These are phyloP conservation scores for Pleoardoris graminearum DNA, from an alignment of 2,329 filamentous ascomycete genomes.

Conservation along the genomic window DNA sequence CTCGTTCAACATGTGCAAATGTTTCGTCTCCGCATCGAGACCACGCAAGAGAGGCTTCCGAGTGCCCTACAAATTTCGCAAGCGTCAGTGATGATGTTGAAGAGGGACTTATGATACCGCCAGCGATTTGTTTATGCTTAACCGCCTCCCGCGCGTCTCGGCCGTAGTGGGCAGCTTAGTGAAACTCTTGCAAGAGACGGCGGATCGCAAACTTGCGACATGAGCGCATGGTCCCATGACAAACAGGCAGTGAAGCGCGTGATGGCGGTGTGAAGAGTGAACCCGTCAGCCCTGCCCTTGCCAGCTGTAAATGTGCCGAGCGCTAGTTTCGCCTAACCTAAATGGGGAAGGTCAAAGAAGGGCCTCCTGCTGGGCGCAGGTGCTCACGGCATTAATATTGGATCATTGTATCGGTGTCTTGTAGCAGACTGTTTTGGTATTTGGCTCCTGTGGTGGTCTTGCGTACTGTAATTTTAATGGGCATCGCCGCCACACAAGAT, in stretches of 20 bases:
- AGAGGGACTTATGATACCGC: background rate
- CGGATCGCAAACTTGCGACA: background rate
- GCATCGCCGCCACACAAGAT: too few species aligned
- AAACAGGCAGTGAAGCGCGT: background rate
- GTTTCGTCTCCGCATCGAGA: conserved; percentile 4
- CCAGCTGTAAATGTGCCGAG: conserved; percentile 6
- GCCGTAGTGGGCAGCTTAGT: background rate
- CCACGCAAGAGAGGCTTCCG: conserved; percentile 11
- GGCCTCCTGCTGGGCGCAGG: too few species aligned
- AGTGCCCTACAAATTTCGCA: conserved; percentile 11
- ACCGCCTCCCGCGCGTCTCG: background rate
- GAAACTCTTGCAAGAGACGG: background rate
- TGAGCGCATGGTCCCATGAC: background rate
- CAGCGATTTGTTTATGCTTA: background rate
- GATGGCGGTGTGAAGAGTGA: conserved; percentile 6
- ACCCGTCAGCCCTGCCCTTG: conserved; percentile 4
- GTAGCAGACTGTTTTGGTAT: too few species aligned
- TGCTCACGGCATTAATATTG: too few species aligned
- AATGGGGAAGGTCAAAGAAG: background rate
- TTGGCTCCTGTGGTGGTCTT: too few species aligned
- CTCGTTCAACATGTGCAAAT: conserved; percentile 14
- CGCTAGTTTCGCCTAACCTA: background rate
- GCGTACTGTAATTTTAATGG: too few species aligned
- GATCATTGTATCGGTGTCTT: too few species aligned
- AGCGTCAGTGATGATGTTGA: conserved; percentile 26